A percentile compares a stretch with the other conserved stretches of the same genome.
Conservation (phyloP, 352 stramenopile species). For the Phytophthora aleatoria region DNA sequence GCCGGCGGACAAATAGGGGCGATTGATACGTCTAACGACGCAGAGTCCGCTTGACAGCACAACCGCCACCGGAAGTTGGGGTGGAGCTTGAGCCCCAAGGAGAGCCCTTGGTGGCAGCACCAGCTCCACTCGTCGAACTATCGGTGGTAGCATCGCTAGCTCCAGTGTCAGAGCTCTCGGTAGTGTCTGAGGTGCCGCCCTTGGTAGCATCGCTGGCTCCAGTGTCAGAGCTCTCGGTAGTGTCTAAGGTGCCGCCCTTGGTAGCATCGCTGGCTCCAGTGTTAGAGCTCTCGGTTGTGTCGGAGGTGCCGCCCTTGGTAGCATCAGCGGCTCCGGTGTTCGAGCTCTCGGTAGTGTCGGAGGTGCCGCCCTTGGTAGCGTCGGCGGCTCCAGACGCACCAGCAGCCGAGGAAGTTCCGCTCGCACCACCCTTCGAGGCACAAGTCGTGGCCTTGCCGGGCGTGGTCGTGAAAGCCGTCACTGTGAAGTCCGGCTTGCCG, state of each 20-base stretch:
- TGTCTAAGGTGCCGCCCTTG: neutral
- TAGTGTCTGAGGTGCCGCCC: conserved; percentile 1
- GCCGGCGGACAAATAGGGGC: conserved; percentile 10
- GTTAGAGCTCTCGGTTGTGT: neutral
- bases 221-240: conserved; percentile 3
- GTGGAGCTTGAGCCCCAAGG: conserved; percentile 22
- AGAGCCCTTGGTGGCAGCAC: conserved; percentile 23
- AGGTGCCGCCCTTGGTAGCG: conserved; percentile 10
- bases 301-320: conserved; percentile 7
- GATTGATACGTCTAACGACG: conserved; percentile 17
- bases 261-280: conserved; percentile 1
- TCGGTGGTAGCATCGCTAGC: neutral
- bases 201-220: neutral
- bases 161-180: neutral
- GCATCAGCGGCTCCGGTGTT: conserved; percentile 7
- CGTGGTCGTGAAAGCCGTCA: conserved; percentile 31
- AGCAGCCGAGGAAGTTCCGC: conserved; percentile 10
- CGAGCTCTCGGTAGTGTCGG: neutral
- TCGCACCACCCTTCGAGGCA: conserved; percentile 22
- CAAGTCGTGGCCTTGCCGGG: conserved; percentile 28
- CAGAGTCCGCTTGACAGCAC: conserved; percentile 21
- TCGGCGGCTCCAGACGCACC: conserved; percentile 10
- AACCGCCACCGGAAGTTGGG: conserved; percentile 22
- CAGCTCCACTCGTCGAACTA: neutral
- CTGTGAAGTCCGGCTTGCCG: conserved; percentile 34